Percentiles rank a stretch among this genome's conserved stretches.
These are phyloP conservation scores for Astragalus glycyphyllos DNA, from an alignment of 306 rosid species.

Conservation along the genomic window DNA sequence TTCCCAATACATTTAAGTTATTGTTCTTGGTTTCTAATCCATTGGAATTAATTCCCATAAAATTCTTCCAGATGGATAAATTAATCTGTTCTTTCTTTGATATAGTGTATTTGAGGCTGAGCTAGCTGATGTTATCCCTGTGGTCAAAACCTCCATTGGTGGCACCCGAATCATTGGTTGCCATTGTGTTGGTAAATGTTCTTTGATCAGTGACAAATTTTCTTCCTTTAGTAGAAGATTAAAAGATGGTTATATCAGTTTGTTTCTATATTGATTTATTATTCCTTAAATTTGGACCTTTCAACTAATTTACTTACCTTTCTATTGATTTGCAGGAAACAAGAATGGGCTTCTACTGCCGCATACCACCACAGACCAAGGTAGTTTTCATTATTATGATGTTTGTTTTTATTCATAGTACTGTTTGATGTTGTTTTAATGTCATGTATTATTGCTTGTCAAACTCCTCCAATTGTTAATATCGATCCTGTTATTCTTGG, in stretches of 20 bases:
- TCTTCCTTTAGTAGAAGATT: neutral
- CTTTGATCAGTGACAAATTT: neutral
- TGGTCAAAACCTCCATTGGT: constrained; percentile 72
- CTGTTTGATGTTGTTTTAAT: constrained; percentile 3
- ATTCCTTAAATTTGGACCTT: neutral
- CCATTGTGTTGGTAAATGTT: constrained; percentile 72
- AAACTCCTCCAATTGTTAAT: too few species aligned
- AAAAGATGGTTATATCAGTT: constrained; percentile 9
- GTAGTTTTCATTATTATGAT: constrained; percentile 35
- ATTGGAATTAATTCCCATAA: neutral
- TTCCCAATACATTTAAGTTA: neutral
- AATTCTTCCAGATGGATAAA: neutral
- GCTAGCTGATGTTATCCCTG: constrained; percentile 76
- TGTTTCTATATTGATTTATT: constrained; percentile 11
- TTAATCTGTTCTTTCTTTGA: neutral
- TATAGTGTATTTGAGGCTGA: constrained; percentile 72
- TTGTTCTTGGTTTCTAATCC: constrained; percentile 25
- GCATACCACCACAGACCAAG: constrained; percentile 91
- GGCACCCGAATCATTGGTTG: constrained; percentile 86
- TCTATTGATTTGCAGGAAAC: constrained; percentile 59
- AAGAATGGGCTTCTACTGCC: constrained; percentile 91
- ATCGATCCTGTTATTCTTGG: neutral
- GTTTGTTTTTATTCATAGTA: constrained; percentile 6
- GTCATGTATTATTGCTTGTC: neutral
- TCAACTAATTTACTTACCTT: neutral